Evolutionary conservation across 2,329 filamentous ascomycete species (phyloP).

Genomic region (Cercospora sojina): DNA sequence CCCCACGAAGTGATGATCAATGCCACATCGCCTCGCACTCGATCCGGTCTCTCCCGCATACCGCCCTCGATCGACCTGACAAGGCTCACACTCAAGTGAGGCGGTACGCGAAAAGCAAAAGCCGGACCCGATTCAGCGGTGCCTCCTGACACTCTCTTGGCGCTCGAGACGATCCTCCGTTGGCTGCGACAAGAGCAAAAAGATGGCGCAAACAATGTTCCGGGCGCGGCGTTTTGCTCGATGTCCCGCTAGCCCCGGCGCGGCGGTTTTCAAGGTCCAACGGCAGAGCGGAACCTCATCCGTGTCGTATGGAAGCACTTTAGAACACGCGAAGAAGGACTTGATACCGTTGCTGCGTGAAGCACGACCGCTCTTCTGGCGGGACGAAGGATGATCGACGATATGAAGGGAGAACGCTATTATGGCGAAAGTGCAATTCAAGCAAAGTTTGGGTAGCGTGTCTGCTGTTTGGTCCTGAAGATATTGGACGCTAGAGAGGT

Average conservation of each 20-base stretch:
- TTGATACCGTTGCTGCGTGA: neutral
- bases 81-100: neutral
- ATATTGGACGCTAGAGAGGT: neutral
- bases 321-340: neutral
- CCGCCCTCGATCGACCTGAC: neutral
- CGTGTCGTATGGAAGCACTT: neutral
- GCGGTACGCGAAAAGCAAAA: neutral
- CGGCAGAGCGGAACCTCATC: neutral
- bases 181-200: neutral
- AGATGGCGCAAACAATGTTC: neutral
- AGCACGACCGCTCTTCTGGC: neutral
- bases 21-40: neutral
- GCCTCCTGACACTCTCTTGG: neutral
- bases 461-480: neutral
- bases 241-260: neutral
- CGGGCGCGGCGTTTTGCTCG: neutral
- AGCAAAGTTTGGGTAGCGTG: neutral
- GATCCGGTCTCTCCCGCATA: neutral
- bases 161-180: neutral
- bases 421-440: neutral
- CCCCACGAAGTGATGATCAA: neutral
- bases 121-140: neutral
- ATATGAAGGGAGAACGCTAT: neutral
- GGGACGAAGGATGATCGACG: neutral
- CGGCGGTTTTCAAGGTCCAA: neutral